Evolutionary conservation across 2,329 filamentous ascomycete species (phyloP), one percentile per base, ranked within the genome.

Genomic region (Emydomyces testavorans): DNA sequence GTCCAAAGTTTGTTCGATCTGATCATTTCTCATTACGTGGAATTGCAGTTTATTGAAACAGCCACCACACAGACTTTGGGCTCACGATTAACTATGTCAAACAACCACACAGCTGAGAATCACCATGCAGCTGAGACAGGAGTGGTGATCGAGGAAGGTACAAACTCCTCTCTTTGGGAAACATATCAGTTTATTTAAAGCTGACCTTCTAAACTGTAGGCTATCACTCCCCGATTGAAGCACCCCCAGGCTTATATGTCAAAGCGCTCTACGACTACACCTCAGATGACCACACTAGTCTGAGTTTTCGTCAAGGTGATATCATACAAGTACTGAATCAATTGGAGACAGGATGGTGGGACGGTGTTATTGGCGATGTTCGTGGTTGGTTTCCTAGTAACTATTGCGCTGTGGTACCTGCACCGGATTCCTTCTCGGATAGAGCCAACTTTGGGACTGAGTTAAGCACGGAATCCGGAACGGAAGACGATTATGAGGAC

Each of bases 351-450:
- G 92, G 92, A 49, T 98, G 92, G 92, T 98, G 92, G 92, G 92
- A 98, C 70, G 92, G 92, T 41, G 87, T 98, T 48, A 94, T 98
- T 64, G 92, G 95, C 61, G 87, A 89, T 50, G 85, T 94, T 57
- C 82, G 92, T 63, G 92, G 92, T 64, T 98, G 92, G 92, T 98
- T 98, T 65, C 92, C 92, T 31, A 96, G 90, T 74, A 98, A 98
- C 67, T 98, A 98, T 70, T 96, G 92, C 71, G 82, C 87, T 56
- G 80, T 92, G 54, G 83, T 96, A 58, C 78, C 80, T 51, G 81
- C 80, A 57, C 77, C 83, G 43, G 83, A 86, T 57, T 84, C 93
- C 53, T 26, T 38, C 42, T 46, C 26, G 20, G 85, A 39, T 18
- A 41, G 34, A 56, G 72, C 64, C 37, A 73, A 71, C 43, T 65